Evolutionary conservation across 148 eudicot species (phyloP), one percentile per base, ranked within the genome.

Genomic region (Rhododendron ovatum): DNA sequence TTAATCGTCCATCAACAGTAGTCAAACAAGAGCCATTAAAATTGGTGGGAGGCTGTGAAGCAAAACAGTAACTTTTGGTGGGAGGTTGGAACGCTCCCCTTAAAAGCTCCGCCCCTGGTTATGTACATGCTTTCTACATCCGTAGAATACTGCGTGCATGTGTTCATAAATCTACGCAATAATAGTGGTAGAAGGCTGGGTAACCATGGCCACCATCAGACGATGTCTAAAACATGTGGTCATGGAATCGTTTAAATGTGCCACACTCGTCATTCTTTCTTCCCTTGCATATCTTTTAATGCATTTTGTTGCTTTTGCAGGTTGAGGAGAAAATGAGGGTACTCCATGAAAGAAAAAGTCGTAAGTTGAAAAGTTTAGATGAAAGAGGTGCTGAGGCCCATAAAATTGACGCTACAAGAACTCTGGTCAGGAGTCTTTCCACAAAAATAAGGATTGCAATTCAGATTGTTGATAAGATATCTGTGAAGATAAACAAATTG

Each of bases 261-360:
- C 48, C 47, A 1, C 67, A 33, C 17, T 57, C 22, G 13, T 82
- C 73, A 35, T 3, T 81, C 26, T 82, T 37, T 8, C 43, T 24
- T 63, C 20, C 51, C 33, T 59, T 24, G 9, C 50, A 57, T 81
- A 20, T 35, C 28, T 28, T 26, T 82, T 61, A n/a, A 53, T 75
- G 22, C 6, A 50, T 79, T 82, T 67, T 84, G 67, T 22, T 86
- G 15, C 24, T 78, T 82, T 77, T 86, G 57, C 90, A 97, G 99
- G 91, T 89, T 85, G 99, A 97, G 91, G 99, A 97, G 87, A 95
- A 95, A 88, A 93, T 95, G 98, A 92, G 99, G 89, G 91, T 97
- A 79, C 83, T 83, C 0, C 98, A 95, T 88, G 99, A 97, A 83
- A 92, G 90, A 53, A 97, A 95, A 90, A 41, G 87, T 85, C 86